Base-by-base conservation (phyloP, 1,139 yeast species). In the Schwanniomyces etchellsii region DNA sequence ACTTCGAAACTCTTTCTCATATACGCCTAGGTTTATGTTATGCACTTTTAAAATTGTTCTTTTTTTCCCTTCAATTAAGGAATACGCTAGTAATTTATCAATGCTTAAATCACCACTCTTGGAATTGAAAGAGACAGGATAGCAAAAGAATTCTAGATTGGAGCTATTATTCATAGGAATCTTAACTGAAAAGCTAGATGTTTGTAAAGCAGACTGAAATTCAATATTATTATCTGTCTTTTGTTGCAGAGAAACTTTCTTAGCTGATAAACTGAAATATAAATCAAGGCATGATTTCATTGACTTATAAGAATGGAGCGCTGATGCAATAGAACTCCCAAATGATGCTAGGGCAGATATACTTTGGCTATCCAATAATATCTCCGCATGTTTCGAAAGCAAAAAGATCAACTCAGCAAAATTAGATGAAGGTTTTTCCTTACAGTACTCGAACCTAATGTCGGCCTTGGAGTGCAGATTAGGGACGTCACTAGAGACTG, bases 381-480 rank as follows among this genome's bases (percentile, higher is more conserved):
- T 11, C 3, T 31, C 27, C 0, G 70, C 63, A 0, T 55, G 48
- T 37, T 76, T 76, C 0, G 78, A 64, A 21, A 72, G 50, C 16
- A 75, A 51, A 0, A 68, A 28, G 0, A 78, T 72, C 12, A 63
- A 46, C 30, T 69, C 72, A 13, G 50, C 46, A 18, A 37, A 36
- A 4, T 24, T 15, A 7, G 40, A 41, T 7, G 45, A 43, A n/a
- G 50, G 56, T 1, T 32, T 24, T 23, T 55, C 55, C 14, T 50
- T 43, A 30, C 64, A 61, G n/a, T 65, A 38, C 42, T 77, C 82
- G 44, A 77, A 73, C 15, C 78, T 48, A 1, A 77, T 34, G 40
- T 77, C 83, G 4, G 73, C 69, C n/a, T n/a, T n/a, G n/a, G n/a
- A n/a, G n/a, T n/a, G n/a, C n/a, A n/a, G n/a, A n/a, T n/a, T n/a